Evolutionary conservation across 1,284 basidiomycete species (phyloP).

Genomic region (Puccinia hordei): DNA sequence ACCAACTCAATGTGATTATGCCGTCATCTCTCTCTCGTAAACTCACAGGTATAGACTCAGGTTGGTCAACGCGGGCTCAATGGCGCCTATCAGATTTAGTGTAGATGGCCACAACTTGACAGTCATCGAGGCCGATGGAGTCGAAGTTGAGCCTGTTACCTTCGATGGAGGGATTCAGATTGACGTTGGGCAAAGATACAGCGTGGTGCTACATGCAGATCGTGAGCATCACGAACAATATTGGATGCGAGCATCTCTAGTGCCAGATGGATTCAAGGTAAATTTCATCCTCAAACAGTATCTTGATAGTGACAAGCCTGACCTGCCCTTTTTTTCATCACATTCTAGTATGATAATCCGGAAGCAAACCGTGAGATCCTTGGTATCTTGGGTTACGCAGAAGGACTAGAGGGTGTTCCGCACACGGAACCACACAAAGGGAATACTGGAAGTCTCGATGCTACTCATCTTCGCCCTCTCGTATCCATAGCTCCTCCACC

Average conservation of each 20-base stretch:
- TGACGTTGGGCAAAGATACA: slow-evolving; percentile 55
- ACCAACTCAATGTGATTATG: slow-evolving; percentile 2
- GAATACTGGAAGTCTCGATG: neutral
- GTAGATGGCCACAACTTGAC: slow-evolving; percentile 57
- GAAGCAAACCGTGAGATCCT: slow-evolving; percentile 36
- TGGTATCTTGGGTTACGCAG: slow-evolving; percentile 44
- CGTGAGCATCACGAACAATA: slow-evolving; percentile 55
- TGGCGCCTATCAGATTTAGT: slow-evolving; percentile 54
- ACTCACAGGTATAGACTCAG: slow-evolving; percentile 43
- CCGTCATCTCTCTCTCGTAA: neutral
- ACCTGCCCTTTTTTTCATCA: neutral
- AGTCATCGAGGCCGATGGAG: slow-evolving; percentile 57
- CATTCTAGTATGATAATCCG: slow-evolving; percentile 36
- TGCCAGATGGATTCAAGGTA: slow-evolving; percentile 47
- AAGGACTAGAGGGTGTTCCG: slow-evolving; percentile 24
- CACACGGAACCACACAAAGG: slow-evolving; percentile 8
- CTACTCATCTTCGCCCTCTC: slow-evolving; percentile 34
- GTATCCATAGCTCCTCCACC: slow-evolving; percentile 28
- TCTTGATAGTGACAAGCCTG: neutral
- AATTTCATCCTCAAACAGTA: neutral
- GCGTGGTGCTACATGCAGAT: slow-evolving; percentile 55
- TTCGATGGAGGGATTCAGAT: slow-evolving; percentile 53
- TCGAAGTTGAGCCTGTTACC: slow-evolving; percentile 53
- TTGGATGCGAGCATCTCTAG: slow-evolving; percentile 54
- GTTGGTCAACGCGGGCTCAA: slow-evolving; percentile 50